A percentile compares a stretch with the other conserved stretches of the same genome.
phyloP scores from a whole-genome alignment of 768 basidiomycete species.

The Mycena kentingensis region DNA sequence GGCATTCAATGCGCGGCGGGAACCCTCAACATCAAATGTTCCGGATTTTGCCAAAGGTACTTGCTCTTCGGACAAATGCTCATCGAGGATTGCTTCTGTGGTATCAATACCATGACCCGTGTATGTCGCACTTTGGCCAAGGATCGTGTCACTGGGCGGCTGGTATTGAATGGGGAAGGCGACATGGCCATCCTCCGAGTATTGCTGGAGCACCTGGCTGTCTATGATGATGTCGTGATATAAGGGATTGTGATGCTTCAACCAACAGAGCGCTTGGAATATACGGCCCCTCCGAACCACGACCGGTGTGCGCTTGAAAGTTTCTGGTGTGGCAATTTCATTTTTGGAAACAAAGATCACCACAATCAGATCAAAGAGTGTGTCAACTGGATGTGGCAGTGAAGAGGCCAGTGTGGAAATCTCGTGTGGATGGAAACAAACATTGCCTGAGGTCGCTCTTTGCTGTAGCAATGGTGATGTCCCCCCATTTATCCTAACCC shows the following conservation, averaged over 20 bases:
- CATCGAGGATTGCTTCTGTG: not conserved
- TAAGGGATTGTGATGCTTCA: not conserved
- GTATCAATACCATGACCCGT: conserved; percentile 7
- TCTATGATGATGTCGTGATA: not conserved
- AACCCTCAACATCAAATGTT: conserved; percentile 6
- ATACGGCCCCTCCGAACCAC: conserved; percentile 10
- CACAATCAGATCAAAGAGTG: not conserved
- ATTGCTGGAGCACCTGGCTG: not conserved
- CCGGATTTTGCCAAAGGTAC: not conserved
- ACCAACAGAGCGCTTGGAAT: conserved; percentile 3
- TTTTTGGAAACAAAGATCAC: conserved; percentile 6
- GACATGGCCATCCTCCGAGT: not conserved
- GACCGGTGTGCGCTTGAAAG: conserved; percentile 17
- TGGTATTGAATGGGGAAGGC: conserved; percentile 1
- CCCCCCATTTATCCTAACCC: conserved; percentile 8
- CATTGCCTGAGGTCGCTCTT: conserved; percentile 15
- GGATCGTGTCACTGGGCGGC: not conserved
- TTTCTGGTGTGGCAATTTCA: not conserved
- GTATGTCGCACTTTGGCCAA: conserved; percentile 2
- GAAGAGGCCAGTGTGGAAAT: not conserved
- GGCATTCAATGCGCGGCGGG: not conserved
- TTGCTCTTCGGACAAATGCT: not conserved
- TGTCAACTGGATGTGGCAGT: conserved; percentile 13
- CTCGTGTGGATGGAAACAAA: conserved; percentile 22
- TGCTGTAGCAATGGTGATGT: not conserved